Percentiles rank a stretch among this genome's conserved stretches.
These are phyloP conservation scores for Fusarium gaditjirri DNA, from an alignment of 2,329 filamentous ascomycete species.

Conservation along the genomic window DNA sequence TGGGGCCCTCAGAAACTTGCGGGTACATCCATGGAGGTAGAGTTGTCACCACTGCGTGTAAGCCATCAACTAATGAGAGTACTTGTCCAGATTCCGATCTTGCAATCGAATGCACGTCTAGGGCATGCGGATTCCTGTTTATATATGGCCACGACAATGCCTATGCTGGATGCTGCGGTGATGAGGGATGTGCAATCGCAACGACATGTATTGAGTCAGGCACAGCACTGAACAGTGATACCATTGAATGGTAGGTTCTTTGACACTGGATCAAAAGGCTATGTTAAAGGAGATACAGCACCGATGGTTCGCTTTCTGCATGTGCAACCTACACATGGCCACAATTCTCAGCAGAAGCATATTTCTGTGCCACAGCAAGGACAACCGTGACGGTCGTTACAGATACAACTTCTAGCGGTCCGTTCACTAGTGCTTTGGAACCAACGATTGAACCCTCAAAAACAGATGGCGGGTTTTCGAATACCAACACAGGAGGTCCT, in stretches of 20 bases:
- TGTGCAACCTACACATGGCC: conserved; percentile 32
- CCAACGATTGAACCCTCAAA: not conserved
- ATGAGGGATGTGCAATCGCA: conserved; percentile 2
- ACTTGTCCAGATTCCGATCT: not conserved
- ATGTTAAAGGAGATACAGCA: not conserved
- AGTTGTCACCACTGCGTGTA: not conserved
- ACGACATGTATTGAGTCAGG: conserved; percentile 27
- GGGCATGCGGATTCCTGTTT: conserved; percentile 8
- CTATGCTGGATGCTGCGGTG: conserved; percentile 19
- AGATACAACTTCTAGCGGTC: not conserved
- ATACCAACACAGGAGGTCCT: not conserved
- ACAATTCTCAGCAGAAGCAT: not conserved
- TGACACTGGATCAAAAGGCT: not conserved
- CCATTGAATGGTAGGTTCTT: conserved; percentile 12
- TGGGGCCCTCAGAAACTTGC: not conserved
- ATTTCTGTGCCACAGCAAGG: conserved; percentile 14
- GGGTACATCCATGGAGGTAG: conserved; percentile 15
- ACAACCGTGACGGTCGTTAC: conserved; percentile 4
- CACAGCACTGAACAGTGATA: not conserved
- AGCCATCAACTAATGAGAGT: not conserved
- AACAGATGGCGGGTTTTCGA: not conserved
- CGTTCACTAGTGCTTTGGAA: not conserved
- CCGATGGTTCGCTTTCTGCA: not conserved
- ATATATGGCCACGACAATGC: not conserved
- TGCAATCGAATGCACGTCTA: not conserved